Conservation (phyloP, 2,329 filamentous ascomycete species). For the Colletotrichum brevisporum region DNA sequence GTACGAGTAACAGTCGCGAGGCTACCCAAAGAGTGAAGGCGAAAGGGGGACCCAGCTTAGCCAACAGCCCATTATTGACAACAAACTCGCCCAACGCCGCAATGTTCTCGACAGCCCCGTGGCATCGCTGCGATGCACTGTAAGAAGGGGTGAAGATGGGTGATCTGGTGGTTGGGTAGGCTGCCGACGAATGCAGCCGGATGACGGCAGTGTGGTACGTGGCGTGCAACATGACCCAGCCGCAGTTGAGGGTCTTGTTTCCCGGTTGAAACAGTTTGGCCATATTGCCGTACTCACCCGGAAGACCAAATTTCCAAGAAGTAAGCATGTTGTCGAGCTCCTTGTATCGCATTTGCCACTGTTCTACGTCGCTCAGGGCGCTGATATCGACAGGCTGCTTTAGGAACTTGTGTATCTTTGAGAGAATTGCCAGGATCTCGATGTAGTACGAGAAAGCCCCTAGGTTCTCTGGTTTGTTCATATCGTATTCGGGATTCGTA, state of each 20-base stretch:
- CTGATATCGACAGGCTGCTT: conserved; percentile 93
- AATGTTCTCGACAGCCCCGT: conserved; percentile 86
- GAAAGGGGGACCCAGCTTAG: conserved; percentile 89
- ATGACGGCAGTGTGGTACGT: conserved; percentile 93
- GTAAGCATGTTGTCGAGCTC: conserved; percentile 85
- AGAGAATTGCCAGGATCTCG: conserved; percentile 88
- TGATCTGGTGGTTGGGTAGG: conserved; percentile 90
- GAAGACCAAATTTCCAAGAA: conserved; percentile 87
- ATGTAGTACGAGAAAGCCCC: conserved; percentile 93
- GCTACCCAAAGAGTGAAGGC: conserved; percentile 95
- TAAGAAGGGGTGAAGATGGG: conserved; percentile 92
- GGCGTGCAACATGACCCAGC: conserved; percentile 92
- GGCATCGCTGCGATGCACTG: conserved; percentile 85
- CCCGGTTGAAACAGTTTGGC: conserved; percentile 81
- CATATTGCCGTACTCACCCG: conserved; percentile 87
- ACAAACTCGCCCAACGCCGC: conserved; percentile 85
- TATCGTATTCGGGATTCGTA: conserved; percentile 70
- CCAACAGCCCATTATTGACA: conserved; percentile 79
- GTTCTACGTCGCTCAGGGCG: conserved; percentile 85
- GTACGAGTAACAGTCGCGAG: conserved; percentile 87
- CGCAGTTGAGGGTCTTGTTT: conserved; percentile 80
- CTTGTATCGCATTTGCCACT: conserved; percentile 90
- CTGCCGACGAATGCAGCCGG: conserved; percentile 90
- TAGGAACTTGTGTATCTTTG: conserved; percentile 88
- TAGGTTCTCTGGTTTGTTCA: conserved; percentile 82